Evolutionary conservation across 169 alveolate genomes (phyloP).

Genomic region (Plasmodium vivax): DNA sequence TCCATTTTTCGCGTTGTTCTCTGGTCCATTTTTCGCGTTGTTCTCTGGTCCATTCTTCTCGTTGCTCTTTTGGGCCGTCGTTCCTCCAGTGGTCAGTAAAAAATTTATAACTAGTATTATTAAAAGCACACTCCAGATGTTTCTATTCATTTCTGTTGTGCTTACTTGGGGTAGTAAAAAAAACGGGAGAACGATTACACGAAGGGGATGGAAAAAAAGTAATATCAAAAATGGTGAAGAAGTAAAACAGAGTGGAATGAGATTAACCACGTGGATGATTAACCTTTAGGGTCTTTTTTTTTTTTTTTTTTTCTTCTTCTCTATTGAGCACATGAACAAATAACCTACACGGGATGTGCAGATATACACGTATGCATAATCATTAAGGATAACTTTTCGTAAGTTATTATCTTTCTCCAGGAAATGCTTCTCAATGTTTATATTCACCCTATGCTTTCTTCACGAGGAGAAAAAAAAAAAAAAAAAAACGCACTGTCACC

Average conservation of each 20-base stretch:
- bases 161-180: not conserved
- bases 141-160: conserved; percentile 6
- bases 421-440: not conserved
- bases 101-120: conserved; percentile 17
- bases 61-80: not conserved
- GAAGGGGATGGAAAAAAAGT: not conserved
- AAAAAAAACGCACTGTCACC: not conserved
- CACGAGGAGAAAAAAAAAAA: not conserved
- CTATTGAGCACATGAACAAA: not conserved
- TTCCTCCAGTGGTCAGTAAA: not conserved
- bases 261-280: not conserved
- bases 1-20: not conserved
- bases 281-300: not conserved
- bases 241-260: not conserved
- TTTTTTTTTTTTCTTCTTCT: not conserved
- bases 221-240: not conserved
- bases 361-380: not conserved
- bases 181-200: not conserved
- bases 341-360: not conserved
- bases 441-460: not conserved
- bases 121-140: conserved; percentile 4
- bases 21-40: not conserved
- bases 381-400: not conserved
- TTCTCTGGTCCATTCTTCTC: not conserved
- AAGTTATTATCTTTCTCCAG: not conserved